These are phyloP conservation scores for Glonium stellatum DNA, from an alignment of 495 filamentous ascomycete species.

Conservation along the genomic window DNA sequence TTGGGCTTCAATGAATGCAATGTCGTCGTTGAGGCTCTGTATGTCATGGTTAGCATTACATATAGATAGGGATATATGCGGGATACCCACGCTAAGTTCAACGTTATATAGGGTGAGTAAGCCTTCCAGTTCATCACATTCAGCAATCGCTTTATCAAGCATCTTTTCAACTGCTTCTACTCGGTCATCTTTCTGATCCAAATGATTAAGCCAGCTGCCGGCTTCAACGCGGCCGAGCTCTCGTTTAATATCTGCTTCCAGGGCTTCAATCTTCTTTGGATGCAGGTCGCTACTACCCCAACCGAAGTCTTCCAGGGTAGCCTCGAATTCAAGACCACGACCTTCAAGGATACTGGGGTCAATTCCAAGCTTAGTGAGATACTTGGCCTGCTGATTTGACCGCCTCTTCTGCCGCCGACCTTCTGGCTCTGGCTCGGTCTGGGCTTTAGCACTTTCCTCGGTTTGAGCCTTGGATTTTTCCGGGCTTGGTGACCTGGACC, in stretches of 20 bases:
- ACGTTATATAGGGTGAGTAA: constrained; percentile 88
- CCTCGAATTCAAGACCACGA: constrained; percentile 65
- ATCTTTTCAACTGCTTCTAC: constrained; percentile 73
- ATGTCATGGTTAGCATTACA: constrained; percentile 15
- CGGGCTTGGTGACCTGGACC: constrained; percentile 29
- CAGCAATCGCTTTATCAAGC: constrained; percentile 79
- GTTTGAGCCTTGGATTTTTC: constrained; percentile 38
- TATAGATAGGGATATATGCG: background rate
- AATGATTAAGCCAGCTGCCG: constrained; percentile 80
- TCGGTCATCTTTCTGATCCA: constrained; percentile 84
- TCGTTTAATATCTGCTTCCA: constrained; percentile 75
- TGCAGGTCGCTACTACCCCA: constrained; percentile 74
- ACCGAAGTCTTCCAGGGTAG: constrained; percentile 76
- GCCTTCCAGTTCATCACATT: constrained; percentile 94
- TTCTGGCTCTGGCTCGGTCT: constrained; percentile 38
- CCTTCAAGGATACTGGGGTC: constrained; percentile 62
- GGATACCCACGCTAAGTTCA: constrained; percentile 71
- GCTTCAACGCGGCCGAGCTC: constrained; percentile 87
- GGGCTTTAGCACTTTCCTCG: constrained; percentile 32
- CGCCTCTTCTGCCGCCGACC: constrained; percentile 53
- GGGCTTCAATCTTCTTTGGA: constrained; percentile 66
- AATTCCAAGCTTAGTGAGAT: constrained; percentile 68
- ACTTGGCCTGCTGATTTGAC: constrained; percentile 68
- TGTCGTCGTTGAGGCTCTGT: constrained; percentile 88
- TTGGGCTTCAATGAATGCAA: constrained; percentile 94